phyloP scores from a whole-genome alignment of 2,329 filamentous ascomycete species.

The Ascochyta viciae-villosae region DNA sequence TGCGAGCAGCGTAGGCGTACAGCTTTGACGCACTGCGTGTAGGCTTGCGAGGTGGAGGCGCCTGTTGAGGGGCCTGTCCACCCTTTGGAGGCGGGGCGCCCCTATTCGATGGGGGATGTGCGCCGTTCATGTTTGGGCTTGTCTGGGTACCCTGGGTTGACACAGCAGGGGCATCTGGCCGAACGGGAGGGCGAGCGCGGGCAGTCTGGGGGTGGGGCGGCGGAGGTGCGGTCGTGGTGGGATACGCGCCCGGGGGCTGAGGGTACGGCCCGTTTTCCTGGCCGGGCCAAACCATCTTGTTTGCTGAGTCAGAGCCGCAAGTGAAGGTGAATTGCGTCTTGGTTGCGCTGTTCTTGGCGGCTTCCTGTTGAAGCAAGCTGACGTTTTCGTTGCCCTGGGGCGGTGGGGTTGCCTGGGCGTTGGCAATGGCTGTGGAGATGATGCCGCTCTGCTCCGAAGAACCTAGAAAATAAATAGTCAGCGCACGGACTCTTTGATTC shows the following conservation, averaged over 20 bases:
- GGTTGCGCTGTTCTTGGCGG: conserved; percentile 67
- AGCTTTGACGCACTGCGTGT: conserved; percentile 71
- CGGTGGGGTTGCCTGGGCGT: conserved; percentile 65
- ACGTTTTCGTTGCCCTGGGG: conserved; percentile 74
- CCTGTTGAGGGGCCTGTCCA: conserved; percentile 50
- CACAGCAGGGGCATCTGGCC: conserved; percentile 49
- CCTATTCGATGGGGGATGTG: conserved; percentile 35
- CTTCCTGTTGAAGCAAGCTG: conserved; percentile 77
- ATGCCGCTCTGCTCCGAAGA: conserved; percentile 71
- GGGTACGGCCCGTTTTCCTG: conserved; percentile 54
- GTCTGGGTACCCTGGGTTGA: conserved; percentile 64
- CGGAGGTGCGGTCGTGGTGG: conserved; percentile 27
- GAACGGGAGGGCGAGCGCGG: conserved; percentile 40
- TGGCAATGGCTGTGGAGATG: conserved; percentile 90
- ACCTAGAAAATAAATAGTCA: conserved; percentile 48
- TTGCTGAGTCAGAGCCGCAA: conserved; percentile 87
- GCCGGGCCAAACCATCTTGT: conserved; percentile 77
- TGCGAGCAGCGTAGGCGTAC: conserved; percentile 75
- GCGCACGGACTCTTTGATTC: conserved; percentile 39
- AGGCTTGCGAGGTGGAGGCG: conserved; percentile 65
- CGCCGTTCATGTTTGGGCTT: conserved; percentile 58
- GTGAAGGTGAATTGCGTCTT: conserved; percentile 96
- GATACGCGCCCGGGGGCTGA: conserved; percentile 49
- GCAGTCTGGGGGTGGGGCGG: conserved; percentile 28
- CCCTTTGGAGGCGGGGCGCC: conserved; percentile 47